A percentile compares a stretch with the other conserved stretches of the same genome.
phyloP scores from a whole-genome alignment of 306 rosid genomes.

The Erythrophleum fordii region DNA sequence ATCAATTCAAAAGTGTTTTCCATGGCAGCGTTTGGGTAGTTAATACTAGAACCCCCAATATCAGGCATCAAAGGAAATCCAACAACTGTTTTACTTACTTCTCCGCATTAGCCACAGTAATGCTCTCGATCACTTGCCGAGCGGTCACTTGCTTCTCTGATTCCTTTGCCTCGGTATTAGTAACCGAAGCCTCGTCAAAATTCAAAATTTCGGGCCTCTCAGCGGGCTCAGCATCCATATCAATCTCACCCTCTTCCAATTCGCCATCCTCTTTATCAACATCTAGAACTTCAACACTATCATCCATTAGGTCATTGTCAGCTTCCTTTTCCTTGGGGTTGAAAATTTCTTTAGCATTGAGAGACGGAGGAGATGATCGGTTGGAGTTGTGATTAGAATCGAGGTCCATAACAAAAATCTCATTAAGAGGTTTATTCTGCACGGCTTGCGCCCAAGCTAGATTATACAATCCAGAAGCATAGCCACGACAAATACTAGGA shows the following conservation, averaged over 20 bases:
- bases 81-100: constrained; percentile 67
- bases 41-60: constrained; percentile 13
- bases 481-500: constrained; percentile 65
- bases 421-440: constrained; percentile 89
- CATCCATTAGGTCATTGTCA: constrained; percentile 42
- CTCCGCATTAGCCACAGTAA: constrained; percentile 61
- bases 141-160: constrained; percentile 46
- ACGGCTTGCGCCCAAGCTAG: constrained; percentile 98
- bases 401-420: constrained; percentile 66
- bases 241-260: constrained; percentile 99
- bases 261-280: constrained; percentile 90
- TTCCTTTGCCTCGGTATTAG: constrained; percentile 33
- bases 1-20: constrained; percentile 21
- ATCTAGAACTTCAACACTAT: constrained; percentile 44
- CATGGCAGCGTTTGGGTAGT: constrained; percentile 7
- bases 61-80: constrained; percentile 35
- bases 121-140: constrained; percentile 54
- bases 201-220: constrained; percentile 26
- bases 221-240: constrained; percentile 62
- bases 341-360: background rate
- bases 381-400: constrained; percentile 42
- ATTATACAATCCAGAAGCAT: constrained; percentile 69
- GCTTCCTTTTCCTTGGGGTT: constrained; percentile 37
- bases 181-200: constrained; percentile 34
- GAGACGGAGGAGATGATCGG: constrained; percentile 15